Base-by-base conservation (phyloP, 192 early-diverging fungal species). In the Coemansia sp. region DNA sequence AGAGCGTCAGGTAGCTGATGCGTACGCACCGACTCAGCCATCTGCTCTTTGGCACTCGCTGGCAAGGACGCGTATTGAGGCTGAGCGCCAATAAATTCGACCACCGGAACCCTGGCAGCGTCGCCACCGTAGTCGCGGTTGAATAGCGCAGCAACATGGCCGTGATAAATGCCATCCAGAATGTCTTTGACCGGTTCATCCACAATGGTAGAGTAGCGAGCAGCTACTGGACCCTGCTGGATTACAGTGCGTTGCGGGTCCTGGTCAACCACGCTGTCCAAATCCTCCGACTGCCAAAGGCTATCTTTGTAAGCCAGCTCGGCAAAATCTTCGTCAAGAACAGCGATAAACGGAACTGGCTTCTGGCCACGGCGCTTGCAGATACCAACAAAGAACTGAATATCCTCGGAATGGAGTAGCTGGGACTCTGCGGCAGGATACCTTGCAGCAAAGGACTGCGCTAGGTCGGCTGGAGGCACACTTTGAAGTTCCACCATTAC, bases 181-280 rank as follows among this genome's bases (percentile, higher is more conserved):
- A 95, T 93, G 18, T 91, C 92, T 62, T 88, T 90, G 47, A 94
- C 92, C 7, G 94, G 94, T 68, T 94, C 89, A 69, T 94, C 84
- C 13, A 86, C 87, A 20, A 77, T 82, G 52, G 83, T 90, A 28
- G 89, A 85, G 66, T 91, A 91, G 23, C 81, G 83, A 25, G 83
- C 93, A 35, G 95, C 92, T 10, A 91, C 85, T 21, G 92, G 93
- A 50, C 95, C 93, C 58, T 97, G 95, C 48, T 95, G 84, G 74
- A 95, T 93, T 63, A 86, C 85, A 11, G 87, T 88, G 55, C 93
- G 87, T 61, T 89, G 85, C 7, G 90, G 87, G 86, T 97, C 94
- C 67, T 92, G 87, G 55, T 86, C 93, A 33, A 90, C 85, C 41
- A 95, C 87, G 31, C 92, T 87, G 36, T 90, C 89, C 6, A 95